These are phyloP conservation scores for Solanum gracilifrons DNA, from an alignment of 257 asterid genomes.

Conservation along the genomic window DNA sequence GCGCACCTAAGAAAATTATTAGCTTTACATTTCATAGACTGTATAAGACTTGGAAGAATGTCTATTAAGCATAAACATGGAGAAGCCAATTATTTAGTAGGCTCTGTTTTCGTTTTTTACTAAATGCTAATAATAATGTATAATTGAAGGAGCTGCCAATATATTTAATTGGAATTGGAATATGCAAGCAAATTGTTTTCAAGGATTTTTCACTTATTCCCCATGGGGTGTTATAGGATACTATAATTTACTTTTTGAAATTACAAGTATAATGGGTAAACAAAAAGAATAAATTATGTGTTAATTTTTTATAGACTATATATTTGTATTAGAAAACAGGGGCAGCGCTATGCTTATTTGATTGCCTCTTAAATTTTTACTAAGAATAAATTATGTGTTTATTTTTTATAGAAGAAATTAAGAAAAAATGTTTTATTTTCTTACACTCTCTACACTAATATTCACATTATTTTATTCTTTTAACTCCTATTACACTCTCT, in stretches of 20 bases:
- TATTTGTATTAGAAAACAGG: too few species aligned
- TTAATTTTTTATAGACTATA: too few species aligned
- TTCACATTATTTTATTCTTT: too few species aligned
- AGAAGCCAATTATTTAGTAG: neutral
- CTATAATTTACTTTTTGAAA: neutral
- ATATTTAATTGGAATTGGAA: neutral
- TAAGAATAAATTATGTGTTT: too few species aligned
- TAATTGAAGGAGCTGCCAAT: neutral
- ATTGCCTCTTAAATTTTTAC: too few species aligned
- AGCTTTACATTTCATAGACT: neutral
- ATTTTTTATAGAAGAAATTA: too few species aligned
- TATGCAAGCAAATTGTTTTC: neutral
- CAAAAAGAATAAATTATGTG: neutral
- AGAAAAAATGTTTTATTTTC: too few species aligned
- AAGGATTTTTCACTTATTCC: neutral
- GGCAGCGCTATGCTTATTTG: too few species aligned
- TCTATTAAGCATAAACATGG: neutral
- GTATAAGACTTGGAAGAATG: neutral
- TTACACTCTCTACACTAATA: too few species aligned
- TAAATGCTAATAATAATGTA: neutral
- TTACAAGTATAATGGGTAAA: neutral
- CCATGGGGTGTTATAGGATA: neutral
- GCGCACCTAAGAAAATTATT: neutral
- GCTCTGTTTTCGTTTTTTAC: neutral
- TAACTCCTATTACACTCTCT: too few species aligned